Evolutionary conservation across 2,329 filamentous ascomycete species (phyloP).

Genomic region (Diaporthe amygdali): DNA sequence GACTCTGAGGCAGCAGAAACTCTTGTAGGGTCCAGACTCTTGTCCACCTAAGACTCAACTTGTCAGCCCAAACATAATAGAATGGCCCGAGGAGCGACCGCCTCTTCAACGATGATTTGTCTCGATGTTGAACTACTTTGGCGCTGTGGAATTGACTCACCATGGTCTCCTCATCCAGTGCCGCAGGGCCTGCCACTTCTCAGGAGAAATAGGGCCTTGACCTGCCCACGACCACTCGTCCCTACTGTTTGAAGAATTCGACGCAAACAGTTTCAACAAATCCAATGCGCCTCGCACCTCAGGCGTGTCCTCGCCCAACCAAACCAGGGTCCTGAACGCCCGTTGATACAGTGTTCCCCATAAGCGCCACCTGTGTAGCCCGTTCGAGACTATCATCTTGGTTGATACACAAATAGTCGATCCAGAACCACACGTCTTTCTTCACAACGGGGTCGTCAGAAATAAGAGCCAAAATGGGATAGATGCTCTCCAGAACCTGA

Average conservation of each 20-base stretch:
- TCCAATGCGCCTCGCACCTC: background rate
- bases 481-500: background rate
- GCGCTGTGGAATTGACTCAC: no score
- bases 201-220: no score
- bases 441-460: background rate
- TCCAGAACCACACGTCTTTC: background rate
- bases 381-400: background rate
- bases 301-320: background rate
- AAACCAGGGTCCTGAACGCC: background rate
- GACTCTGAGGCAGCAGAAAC: background rate
- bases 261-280: no score
- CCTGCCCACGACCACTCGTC: no score
- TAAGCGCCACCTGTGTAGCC: background rate
- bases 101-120: no score
- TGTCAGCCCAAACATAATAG: no score
- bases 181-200: background rate
- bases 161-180: background rate
- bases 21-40: conserved; percentile 13
- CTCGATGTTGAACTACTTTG: no score
- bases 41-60: no score
- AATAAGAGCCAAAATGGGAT: background rate
- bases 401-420: conserved; percentile 9
- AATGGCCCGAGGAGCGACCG: no score
- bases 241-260: no score
- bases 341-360: background rate